Percentiles rank a stretch among this genome's conserved stretches.
These are phyloP conservation scores for Boletus reticuloceps DNA, from an alignment of 768 basidiomycete species.

Conservation along the genomic window DNA sequence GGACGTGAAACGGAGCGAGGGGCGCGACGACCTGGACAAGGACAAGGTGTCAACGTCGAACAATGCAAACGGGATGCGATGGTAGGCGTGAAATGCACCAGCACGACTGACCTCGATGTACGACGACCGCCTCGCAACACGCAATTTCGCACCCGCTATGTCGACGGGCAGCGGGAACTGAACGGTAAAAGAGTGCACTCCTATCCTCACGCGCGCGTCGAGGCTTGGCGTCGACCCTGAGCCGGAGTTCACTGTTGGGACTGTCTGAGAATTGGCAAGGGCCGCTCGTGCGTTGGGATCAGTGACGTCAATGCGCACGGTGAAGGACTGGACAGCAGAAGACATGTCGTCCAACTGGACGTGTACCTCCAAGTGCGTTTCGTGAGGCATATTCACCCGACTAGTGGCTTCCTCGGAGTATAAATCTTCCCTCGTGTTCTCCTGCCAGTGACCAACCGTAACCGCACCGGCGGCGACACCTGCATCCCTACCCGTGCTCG, in stretches of 20 bases:
- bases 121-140: slow-evolving; percentile 50
- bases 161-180: slow-evolving; percentile 46
- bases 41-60: not conserved
- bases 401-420: not conserved
- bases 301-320: slow-evolving; percentile 17
- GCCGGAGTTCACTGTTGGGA: slow-evolving; percentile 4
- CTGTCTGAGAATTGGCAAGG: slow-evolving; percentile 5
- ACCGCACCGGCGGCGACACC: not conserved
- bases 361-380: not conserved
- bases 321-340: slow-evolving; percentile 9
- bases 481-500: not conserved
- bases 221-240: not conserved
- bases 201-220: slow-evolving; percentile 12
- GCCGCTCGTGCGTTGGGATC: slow-evolving; percentile 13
- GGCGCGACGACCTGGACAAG: slow-evolving; percentile 21
- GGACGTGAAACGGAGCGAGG: slow-evolving; percentile 12
- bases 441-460: slow-evolving; percentile 3
- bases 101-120: slow-evolving; percentile 38
- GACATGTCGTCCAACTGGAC: slow-evolving; percentile 15
- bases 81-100: not conserved
- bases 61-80: not conserved
- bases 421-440: not conserved
- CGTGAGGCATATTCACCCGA: not conserved
- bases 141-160: slow-evolving; percentile 34
- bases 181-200: slow-evolving; percentile 21